These are phyloP conservation scores for Penicillium decumbens DNA, from an alignment of 2,329 filamentous ascomycete genomes.

Conservation along the genomic window DNA sequence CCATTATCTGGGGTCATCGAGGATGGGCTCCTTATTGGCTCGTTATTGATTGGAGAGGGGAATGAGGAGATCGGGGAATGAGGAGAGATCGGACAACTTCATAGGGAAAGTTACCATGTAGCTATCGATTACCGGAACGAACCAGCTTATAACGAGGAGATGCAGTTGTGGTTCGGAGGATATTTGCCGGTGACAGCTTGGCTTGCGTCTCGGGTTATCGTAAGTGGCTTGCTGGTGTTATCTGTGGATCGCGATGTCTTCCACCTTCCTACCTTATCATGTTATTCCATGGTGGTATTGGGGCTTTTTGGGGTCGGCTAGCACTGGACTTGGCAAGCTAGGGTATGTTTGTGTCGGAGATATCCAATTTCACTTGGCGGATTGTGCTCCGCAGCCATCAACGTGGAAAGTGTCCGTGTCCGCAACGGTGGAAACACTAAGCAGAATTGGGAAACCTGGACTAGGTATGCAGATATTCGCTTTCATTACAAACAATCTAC, in stretches of 20 bases:
- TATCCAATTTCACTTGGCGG: neutral
- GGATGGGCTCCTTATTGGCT: neutral
- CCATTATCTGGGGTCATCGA: slow-evolving; percentile 17
- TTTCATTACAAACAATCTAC: slow-evolving; percentile 9
- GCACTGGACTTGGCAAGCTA: neutral
- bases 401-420: neutral
- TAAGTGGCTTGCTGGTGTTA: neutral
- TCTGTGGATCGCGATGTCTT: neutral
- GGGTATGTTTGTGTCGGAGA: too few species aligned
- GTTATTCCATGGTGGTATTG: neutral
- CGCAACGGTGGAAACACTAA: neutral
- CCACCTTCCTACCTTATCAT: neutral
- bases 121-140: neutral
- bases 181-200: slow-evolving; percentile 2
- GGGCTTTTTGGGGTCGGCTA: neutral
- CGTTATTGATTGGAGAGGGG: slow-evolving; percentile 11
- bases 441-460: neutral
- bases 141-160: neutral
- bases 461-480: too few species aligned
- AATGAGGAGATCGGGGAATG: slow-evolving; percentile 16
- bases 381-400: neutral
- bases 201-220: neutral
- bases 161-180: neutral
- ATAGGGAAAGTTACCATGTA: neutral
- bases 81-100: neutral